phyloP scores from a whole-genome alignment of 345 rosid genomes.

The Anacardium occidentale region DNA sequence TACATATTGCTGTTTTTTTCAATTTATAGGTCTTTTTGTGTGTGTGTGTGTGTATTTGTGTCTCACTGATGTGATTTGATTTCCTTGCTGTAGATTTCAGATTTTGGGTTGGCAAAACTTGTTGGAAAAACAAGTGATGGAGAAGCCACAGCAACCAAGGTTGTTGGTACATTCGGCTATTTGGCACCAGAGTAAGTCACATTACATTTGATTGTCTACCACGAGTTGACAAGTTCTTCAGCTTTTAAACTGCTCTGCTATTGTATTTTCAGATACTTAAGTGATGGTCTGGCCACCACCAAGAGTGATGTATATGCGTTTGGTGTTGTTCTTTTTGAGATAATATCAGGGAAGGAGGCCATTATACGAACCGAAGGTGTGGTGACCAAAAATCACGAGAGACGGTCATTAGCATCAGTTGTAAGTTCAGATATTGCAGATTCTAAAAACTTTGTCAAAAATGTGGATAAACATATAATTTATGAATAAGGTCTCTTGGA shows the following conservation, averaged over 20 bases:
- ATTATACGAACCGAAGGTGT: conserved; percentile 64
- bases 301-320: conserved; percentile 96
- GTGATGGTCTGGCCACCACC: conserved; percentile 79
- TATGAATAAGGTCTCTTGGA: background rate
- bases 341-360: conserved; percentile 87
- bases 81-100: conserved; percentile 69
- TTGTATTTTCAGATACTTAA: conserved; percentile 60
- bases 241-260: conserved; percentile 1
- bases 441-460: conserved; percentile 7
- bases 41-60: background rate
- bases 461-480: background rate
- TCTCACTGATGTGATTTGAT: conserved; percentile 12
- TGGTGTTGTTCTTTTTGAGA: conserved; percentile 91
- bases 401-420: conserved; percentile 79
- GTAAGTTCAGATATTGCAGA: conserved; percentile 46
- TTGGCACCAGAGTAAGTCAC: conserved; percentile 90
- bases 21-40: background rate
- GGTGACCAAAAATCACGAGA: conserved; percentile 59
- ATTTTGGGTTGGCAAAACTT: conserved; percentile 92
- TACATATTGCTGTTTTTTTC: conserved; percentile 1
- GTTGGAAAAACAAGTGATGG: conserved; percentile 73
- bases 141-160: conserved; percentile 81
- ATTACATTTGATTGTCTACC: background rate
- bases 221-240: conserved; percentile 12
- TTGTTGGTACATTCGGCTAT: conserved; percentile 96